These are phyloP conservation scores for Parietaria judaica DNA, from an alignment of 306 rosid genomes.

Conservation along the genomic window DNA sequence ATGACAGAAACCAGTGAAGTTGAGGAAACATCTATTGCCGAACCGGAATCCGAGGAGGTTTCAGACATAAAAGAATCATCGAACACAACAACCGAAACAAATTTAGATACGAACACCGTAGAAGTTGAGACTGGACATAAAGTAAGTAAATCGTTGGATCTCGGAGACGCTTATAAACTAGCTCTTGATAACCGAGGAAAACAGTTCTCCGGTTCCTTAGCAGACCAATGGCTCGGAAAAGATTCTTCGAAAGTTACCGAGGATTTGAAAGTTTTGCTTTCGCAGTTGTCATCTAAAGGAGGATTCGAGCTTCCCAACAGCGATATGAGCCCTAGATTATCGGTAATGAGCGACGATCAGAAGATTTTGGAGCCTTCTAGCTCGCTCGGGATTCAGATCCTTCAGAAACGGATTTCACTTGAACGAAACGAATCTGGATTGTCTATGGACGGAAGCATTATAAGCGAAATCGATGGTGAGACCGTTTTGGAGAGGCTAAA, in stretches of 20 bases:
- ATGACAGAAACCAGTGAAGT: constrained; percentile 26
- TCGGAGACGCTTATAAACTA: constrained; percentile 90
- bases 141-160: constrained; percentile 48
- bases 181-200: constrained; percentile 53
- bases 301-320: constrained; percentile 44
- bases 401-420: constrained; percentile 67
- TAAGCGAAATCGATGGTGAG: constrained; percentile 49
- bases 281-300: constrained; percentile 65
- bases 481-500: constrained; percentile 44
- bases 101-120: constrained; percentile 30
- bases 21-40: constrained; percentile 16
- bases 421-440: constrained; percentile 86
- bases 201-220: constrained; percentile 54
- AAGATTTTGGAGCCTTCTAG: constrained; percentile 48
- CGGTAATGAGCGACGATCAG: constrained; percentile 50
- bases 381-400: constrained; percentile 53
- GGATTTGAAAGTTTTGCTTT: constrained; percentile 57
- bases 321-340: constrained; percentile 70
- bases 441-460: constrained; percentile 74
- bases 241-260: constrained; percentile 70
- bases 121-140: constrained; percentile 46
- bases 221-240: constrained; percentile 71
- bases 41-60: constrained; percentile 28
- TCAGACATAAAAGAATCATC: constrained; percentile 26
- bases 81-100: constrained; percentile 39